These are phyloP conservation scores for Amanita fuliginea DNA, from an alignment of 768 basidiomycete genomes.

Conservation along the genomic window DNA sequence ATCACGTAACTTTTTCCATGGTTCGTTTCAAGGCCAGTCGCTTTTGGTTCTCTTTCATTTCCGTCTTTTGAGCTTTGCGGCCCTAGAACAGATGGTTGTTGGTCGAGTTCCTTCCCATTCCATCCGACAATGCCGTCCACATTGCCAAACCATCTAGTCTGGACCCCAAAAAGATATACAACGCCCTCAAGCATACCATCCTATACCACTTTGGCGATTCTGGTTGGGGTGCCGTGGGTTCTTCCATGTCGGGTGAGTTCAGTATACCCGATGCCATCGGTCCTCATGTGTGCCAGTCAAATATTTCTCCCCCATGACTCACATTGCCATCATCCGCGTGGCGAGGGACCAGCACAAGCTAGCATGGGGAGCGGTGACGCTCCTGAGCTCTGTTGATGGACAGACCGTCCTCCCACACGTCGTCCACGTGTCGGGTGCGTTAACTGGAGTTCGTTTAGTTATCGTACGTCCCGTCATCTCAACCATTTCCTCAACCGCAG, in stretches of 20 bases:
- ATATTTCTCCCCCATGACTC: slow-evolving; percentile 78
- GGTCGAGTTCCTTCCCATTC: slow-evolving; percentile 63
- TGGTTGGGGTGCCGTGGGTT: slow-evolving; percentile 75
- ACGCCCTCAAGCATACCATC: slow-evolving; percentile 59
- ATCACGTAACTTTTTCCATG: slow-evolving; percentile 23
- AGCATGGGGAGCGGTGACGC: slow-evolving; percentile 70
- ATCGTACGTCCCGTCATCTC: background rate
- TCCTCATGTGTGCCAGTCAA: slow-evolving; percentile 44
- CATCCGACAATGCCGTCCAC: slow-evolving; percentile 14
- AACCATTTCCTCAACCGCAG: slow-evolving; percentile 24
- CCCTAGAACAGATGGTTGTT: slow-evolving; percentile 79
- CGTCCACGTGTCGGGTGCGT: slow-evolving; percentile 68
- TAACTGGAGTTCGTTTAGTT: too few species aligned
- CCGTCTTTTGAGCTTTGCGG: slow-evolving; percentile 1
- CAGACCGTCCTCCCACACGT: slow-evolving; percentile 59
- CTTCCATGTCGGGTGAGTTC: slow-evolving; percentile 53
- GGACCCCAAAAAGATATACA: slow-evolving; percentile 57
- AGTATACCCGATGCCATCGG: background rate
- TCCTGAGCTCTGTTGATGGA: slow-evolving; percentile 55
- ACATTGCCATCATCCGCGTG: slow-evolving; percentile 78
- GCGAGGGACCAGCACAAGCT: slow-evolving; percentile 71
- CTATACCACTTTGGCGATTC: slow-evolving; percentile 70
- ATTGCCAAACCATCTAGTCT: slow-evolving; percentile 16
- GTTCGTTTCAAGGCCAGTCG: slow-evolving; percentile 56
- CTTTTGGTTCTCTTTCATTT: background rate